These are phyloP conservation scores for Komagataea norvegica DNA, from an alignment of 1,139 yeast genomes.

Conservation along the genomic window DNA sequence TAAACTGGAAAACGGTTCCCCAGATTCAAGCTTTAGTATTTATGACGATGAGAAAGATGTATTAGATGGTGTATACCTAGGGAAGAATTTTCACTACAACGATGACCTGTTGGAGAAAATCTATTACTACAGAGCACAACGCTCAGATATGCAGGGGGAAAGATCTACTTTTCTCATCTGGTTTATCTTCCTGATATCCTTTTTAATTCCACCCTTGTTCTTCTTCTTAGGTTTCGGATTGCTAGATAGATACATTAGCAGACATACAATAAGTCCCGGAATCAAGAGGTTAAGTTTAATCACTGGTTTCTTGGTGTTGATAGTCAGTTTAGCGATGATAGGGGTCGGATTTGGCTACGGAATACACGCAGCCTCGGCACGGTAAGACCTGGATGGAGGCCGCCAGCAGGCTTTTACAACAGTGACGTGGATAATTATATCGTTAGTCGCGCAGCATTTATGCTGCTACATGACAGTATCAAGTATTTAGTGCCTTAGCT, in stretches of 20 bases:
- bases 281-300: conserved; percentile 12
- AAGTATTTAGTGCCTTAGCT: too few relatives aligned
- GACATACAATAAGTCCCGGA: conserved; percentile 4
- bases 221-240: conserved; percentile 17
- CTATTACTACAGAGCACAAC: conserved; percentile 12
- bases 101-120: conserved; percentile 14
- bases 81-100: conserved; percentile 6
- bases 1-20: background rate
- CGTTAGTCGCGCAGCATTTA: too few relatives aligned
- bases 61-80: background rate
- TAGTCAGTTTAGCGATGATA: conserved; percentile 12
- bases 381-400: too few relatives aligned
- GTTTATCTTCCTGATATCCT: conserved; percentile 14
- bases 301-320: conserved; percentile 8
- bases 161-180: conserved; percentile 5
- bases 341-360: conserved; percentile 15
- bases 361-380: conserved; percentile 4
- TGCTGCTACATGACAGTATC: too few relatives aligned
- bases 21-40: background rate
- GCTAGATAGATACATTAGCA: conserved; percentile 9
- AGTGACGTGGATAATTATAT: too few relatives aligned
- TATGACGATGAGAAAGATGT: background rate
- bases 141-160: background rate
- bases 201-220: conserved; percentile 17
- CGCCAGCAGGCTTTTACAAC: too few relatives aligned